A percentile compares a stretch with the other conserved stretches of the same genome.
Conservation (phyloP, 2,329 filamentous ascomycete genomes). For the Colletotrichum falcatum region DNA sequence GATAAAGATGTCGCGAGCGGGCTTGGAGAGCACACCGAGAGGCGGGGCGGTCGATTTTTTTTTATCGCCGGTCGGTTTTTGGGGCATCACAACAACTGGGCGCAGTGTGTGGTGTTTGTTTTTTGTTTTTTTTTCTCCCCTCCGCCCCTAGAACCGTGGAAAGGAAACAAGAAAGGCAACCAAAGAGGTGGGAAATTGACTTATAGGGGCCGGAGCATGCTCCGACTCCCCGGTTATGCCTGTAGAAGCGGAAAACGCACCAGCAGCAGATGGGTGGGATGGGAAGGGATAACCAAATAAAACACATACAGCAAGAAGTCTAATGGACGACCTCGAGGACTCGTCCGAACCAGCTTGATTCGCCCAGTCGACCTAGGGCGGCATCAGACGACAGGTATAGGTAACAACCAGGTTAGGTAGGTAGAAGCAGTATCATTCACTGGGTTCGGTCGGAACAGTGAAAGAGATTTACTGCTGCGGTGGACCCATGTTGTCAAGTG, state of each 20-base stretch:
- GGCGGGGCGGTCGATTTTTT: slow-evolving; percentile 3
- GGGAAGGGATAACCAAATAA: background rate
- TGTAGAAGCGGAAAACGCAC: slow-evolving; percentile 11
- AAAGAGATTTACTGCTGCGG: background rate
- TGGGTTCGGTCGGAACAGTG: background rate
- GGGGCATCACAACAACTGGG: slow-evolving; percentile 11
- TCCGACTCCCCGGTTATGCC: slow-evolving; percentile 33
- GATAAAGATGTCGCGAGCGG: slow-evolving; percentile 4
- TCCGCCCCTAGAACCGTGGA: background rate
- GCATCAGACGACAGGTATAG: background rate
- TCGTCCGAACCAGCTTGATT: background rate
- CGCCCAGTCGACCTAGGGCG: background rate
- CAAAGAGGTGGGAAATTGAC: slow-evolving; percentile 25
- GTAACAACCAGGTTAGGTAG: background rate
- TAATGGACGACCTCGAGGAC: background rate
- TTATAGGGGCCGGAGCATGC: slow-evolving; percentile 19
- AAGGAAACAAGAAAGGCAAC: slow-evolving; percentile 11
- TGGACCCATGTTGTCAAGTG: background rate
- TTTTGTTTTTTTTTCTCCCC: background rate
- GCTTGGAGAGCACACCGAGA: background rate
- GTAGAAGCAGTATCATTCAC: background rate
- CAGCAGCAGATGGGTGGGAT: background rate
- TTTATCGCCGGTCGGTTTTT: background rate
- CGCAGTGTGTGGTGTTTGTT: slow-evolving; percentile 21
- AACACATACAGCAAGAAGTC: background rate